Conservation (phyloP, 345 rosid genomes). For the Toxicodendron radicans region DNA sequence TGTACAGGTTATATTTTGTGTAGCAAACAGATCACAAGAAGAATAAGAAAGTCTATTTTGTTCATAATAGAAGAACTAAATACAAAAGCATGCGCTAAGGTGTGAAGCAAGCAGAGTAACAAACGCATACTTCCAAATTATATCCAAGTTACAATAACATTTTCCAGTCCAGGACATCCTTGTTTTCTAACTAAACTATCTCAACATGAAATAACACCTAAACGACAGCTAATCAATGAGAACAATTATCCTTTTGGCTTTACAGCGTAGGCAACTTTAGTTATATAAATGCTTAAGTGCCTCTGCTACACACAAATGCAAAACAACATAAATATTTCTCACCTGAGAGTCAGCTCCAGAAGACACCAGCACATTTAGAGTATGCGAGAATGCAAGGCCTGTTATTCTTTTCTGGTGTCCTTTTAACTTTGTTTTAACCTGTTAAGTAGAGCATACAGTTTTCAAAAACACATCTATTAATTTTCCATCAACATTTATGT, state of each 20-base stretch:
- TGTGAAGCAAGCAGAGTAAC: not conserved
- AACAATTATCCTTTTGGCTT: not conserved
- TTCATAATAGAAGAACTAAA: constrained; percentile 3
- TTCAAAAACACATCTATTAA: constrained; percentile 3
- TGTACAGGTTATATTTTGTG: not conserved
- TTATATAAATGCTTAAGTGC: not conserved
- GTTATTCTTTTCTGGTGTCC: constrained; percentile 88
- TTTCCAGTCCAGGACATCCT: constrained; percentile 12
- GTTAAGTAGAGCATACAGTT: constrained; percentile 12
- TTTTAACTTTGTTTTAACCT: constrained; percentile 71
- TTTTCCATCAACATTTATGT: constrained; percentile 11
- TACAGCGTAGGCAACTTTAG: not conserved
- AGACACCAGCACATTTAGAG: constrained; percentile 70
- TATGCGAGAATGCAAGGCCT: constrained; percentile 84
- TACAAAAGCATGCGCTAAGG: not conserved
- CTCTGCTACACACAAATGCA: constrained; percentile 3
- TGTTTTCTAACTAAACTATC: not conserved
- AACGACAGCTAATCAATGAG: not conserved
- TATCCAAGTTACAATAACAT: constrained; percentile 2
- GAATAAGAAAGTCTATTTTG: not conserved
- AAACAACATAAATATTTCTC: constrained; percentile 14
- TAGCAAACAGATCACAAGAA: not conserved
- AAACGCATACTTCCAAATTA: not conserved
- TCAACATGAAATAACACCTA: not conserved
- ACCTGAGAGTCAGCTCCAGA: constrained; percentile 93